Base-by-base conservation (phyloP, 23 red algal genomes). In the Rhodosorus marinus region DNA sequence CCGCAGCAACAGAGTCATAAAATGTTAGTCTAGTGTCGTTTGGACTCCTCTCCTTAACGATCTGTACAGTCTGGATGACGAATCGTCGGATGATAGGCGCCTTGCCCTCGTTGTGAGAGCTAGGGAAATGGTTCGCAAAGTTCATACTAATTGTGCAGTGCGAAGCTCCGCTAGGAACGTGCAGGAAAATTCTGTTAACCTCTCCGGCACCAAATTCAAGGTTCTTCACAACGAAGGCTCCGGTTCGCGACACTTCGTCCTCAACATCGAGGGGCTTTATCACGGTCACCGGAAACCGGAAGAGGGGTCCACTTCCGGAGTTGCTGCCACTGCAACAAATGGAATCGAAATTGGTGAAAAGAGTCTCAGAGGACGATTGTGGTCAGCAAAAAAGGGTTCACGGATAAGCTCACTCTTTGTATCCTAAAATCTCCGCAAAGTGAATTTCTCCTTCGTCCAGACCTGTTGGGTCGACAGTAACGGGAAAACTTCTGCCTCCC, bases 281-380 rank as follows among this genome's bases (percentile, higher is more conserved):
- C 59, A 82, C 58, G n/a, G 65, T 52, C 36, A 82, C 49, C 6
- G 76, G 76, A 20, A 82, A 56, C 19, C 63, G 64, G 25, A 82
- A 82, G 33, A 82, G 40, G 19, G 63, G 76, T 45, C 76, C 62
- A 14, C n/a, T n/a, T n/a, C n/a, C 31, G 47, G 21, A 26, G 47
- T 6, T 50, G 22, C 2, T 22, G 22, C 47, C 47, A 50, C 22
- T 50, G 22, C 47, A 5, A 3, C 6, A 6, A 6, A 3, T 50
- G 3, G 47, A 0, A 26, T 6, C 6, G 34, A 7, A 20, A 14
- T 23, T 1, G 9, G 19, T 5, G 20, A 38, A 2, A 28, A 46
- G n/a, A 22, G 52, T 15, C 6, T 1, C 1, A 33, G 15, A 57
- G 26, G 3, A 31, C 30, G 15, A 0, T n/a, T n/a, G n/a, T n/a